A percentile compares a stretch with the other conserved stretches of the same genome.
Conservation (phyloP, 768 basidiomycete genomes). For the Inosperma sp. region DNA sequence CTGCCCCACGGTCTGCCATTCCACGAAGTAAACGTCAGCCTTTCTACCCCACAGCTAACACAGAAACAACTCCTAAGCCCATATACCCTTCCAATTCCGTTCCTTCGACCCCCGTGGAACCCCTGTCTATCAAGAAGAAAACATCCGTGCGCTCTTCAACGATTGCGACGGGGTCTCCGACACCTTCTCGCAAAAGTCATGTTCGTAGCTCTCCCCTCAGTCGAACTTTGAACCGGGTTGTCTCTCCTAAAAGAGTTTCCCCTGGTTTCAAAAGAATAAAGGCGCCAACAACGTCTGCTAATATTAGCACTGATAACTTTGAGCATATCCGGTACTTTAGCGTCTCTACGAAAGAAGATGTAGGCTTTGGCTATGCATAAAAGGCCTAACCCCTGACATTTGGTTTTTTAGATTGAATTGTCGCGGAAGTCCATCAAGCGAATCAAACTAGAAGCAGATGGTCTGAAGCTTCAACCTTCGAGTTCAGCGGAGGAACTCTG, state of each 20-base stretch:
- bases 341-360: slow-evolving; percentile 61
- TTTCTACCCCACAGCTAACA: slow-evolving; percentile 50
- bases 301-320: slow-evolving; percentile 34
- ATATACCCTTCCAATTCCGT: slow-evolving; percentile 25
- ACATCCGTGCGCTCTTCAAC: slow-evolving; percentile 51
- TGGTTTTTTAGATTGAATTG: slow-evolving; percentile 62
- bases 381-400: neutral
- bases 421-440: slow-evolving; percentile 70
- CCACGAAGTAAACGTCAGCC: slow-evolving; percentile 71
- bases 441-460: slow-evolving; percentile 67
- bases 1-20: slow-evolving; percentile 39
- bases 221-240: slow-evolving; percentile 38
- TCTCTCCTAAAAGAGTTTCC: slow-evolving; percentile 51
- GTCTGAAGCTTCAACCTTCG: slow-evolving; percentile 25
- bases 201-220: slow-evolving; percentile 53
- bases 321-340: slow-evolving; percentile 47
- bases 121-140: slow-evolving; percentile 84
- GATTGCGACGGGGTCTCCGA: slow-evolving; percentile 35
- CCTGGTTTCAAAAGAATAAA: slow-evolving; percentile 42
- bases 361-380: slow-evolving; percentile 31
- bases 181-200: slow-evolving; percentile 35
- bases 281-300: slow-evolving; percentile 21
- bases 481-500: slow-evolving; percentile 28
- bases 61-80: slow-evolving; percentile 51
- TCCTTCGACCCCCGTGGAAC: slow-evolving; percentile 53